Evolutionary conservation across 2,329 filamentous ascomycete species (phyloP).

Genomic region (Fusarium burgessii): DNA sequence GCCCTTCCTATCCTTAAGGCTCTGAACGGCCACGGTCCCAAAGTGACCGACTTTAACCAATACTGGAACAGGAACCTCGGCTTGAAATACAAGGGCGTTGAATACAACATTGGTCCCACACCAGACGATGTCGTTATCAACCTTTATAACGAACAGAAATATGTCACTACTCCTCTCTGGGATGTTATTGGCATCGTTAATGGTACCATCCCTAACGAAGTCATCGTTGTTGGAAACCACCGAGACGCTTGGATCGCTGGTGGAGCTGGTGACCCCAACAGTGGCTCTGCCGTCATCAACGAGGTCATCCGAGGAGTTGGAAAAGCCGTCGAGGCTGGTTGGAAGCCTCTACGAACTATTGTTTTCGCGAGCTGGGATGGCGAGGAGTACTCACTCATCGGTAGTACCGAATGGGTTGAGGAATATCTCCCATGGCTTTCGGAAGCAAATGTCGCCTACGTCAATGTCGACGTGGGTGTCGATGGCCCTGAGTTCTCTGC

Average conservation of each 20-base stretch:
- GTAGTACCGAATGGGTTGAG: conserved; percentile 93
- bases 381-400: conserved; percentile 87
- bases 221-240: conserved; percentile 92
- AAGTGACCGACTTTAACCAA: conserved; percentile 77
- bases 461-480: conserved; percentile 86
- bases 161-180: conserved; percentile 85
- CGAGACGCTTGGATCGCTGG: conserved; percentile 90
- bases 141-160: conserved; percentile 82
- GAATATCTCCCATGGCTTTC: conserved; percentile 87
- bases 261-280: conserved; percentile 86
- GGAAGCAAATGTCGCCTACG: conserved; percentile 79
- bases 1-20: conserved; percentile 89
- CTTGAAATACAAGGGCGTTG: conserved; percentile 80
- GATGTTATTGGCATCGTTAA: conserved; percentile 94
- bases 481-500: conserved; percentile 72
- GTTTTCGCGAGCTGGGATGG: conserved; percentile 89
- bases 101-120: conserved; percentile 88
- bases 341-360: conserved; percentile 81
- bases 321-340: conserved; percentile 70
- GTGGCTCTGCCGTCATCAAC: conserved; percentile 81
- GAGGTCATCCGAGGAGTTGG: conserved; percentile 83
- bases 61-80: conserved; percentile 79
- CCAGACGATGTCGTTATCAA: conserved; percentile 79
- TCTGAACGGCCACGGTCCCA: conserved; percentile 88
- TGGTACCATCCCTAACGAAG: conserved; percentile 85